phyloP scores from a whole-genome alignment of 2,329 filamentous ascomycete species.

The Fusarium sp. region DNA sequence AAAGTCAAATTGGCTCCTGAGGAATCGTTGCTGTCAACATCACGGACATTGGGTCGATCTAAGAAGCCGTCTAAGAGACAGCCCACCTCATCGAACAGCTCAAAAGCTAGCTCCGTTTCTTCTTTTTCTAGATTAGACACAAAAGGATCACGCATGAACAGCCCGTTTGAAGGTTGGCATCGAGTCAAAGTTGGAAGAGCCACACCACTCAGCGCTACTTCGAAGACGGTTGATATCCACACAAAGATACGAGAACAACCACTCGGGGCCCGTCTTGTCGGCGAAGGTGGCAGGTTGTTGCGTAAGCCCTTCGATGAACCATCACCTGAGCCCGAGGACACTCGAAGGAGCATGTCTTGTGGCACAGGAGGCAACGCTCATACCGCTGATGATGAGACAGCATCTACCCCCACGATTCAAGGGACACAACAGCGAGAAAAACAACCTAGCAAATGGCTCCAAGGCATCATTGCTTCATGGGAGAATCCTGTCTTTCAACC shows the following conservation, averaged over 20 bases:
- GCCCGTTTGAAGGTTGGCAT: constrained; percentile 52
- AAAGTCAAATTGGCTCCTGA: constrained; percentile 39
- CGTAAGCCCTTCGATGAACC: constrained; percentile 57
- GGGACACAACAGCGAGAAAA: constrained; percentile 6
- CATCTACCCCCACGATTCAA: not conserved
- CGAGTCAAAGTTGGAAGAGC: constrained; percentile 47
- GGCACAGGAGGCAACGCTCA: not conserved
- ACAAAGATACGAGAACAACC: constrained; percentile 5
- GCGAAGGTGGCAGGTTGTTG: constrained; percentile 53
- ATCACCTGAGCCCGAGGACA: constrained; percentile 23
- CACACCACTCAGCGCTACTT: constrained; percentile 5
- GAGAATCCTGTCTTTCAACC: constrained; percentile 78
- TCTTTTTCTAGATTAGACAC: constrained; percentile 10
- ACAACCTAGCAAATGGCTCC: constrained; percentile 62
- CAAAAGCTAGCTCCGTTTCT: constrained; percentile 22
- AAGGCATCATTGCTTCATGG: constrained; percentile 70
- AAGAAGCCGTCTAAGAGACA: constrained; percentile 29
- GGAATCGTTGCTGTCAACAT: constrained; percentile 41
- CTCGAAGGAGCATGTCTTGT: not conserved
- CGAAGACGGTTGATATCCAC: not conserved
- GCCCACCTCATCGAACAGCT: constrained; percentile 12
- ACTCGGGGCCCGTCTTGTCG: constrained; percentile 47
- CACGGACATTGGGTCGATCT: constrained; percentile 28
- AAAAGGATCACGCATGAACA: constrained; percentile 11
- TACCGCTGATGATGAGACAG: not conserved